phyloP scores from a whole-genome alignment of 2,329 filamentous ascomycete species.

The Trichoderma semiorbis region DNA sequence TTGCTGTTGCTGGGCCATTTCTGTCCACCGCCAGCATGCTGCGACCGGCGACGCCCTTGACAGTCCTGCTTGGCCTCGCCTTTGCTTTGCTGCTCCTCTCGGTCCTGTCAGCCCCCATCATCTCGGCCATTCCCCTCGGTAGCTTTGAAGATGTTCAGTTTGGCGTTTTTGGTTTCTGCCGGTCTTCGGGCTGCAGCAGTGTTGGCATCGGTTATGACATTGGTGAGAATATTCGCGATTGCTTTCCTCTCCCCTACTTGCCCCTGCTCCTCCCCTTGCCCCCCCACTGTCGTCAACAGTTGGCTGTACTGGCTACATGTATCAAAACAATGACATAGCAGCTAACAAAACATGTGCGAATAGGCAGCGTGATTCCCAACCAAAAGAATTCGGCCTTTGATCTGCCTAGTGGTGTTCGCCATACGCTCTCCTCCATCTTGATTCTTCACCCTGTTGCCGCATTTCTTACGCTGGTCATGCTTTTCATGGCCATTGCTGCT shows the following conservation, averaged over 20 bases:
- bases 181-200: constrained; percentile 60
- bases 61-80: constrained; percentile 77
- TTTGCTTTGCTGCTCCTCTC: constrained; percentile 83
- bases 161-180: constrained; percentile 90
- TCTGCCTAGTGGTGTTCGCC: constrained; percentile 49
- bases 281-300: background rate
- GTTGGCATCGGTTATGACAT: constrained; percentile 83
- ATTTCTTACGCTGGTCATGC: constrained; percentile 78
- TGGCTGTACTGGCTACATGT: background rate
- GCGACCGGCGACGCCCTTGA: constrained; percentile 87
- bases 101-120: constrained; percentile 86
- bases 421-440: constrained; percentile 78
- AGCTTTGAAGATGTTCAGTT: constrained; percentile 74
- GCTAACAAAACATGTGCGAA: background rate
- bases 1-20: constrained; percentile 16
- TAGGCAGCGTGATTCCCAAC: constrained; percentile 27
- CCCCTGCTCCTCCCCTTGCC: background rate
- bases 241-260: background rate
- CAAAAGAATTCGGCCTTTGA: constrained; percentile 49
- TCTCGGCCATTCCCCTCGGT: constrained; percentile 79
- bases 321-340: background rate
- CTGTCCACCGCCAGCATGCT: constrained; percentile 60
- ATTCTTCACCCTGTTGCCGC: constrained; percentile 92
- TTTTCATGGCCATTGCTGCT: constrained; percentile 72
- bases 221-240: constrained; percentile 44